Evolutionary conservation across 176 grass and related monocot species (phyloP).

Genomic region (Phragmites australis): DNA sequence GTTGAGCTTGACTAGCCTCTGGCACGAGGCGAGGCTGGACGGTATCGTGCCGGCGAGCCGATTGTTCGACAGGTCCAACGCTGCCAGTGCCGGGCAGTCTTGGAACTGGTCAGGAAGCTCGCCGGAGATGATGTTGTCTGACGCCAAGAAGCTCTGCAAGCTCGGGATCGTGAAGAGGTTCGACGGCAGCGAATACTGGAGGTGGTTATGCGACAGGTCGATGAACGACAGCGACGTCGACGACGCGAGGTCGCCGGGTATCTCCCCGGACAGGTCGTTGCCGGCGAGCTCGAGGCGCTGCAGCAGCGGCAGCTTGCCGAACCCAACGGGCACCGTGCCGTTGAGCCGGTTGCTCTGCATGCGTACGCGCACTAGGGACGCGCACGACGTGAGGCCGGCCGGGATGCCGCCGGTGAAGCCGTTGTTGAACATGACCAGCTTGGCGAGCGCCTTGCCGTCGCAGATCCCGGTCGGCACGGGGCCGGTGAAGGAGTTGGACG

Average conservation of each 20-base stretch:
- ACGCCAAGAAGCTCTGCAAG: slow-evolving; percentile 83
- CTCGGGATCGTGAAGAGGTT: slow-evolving; percentile 59
- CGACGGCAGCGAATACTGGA: slow-evolving; percentile 66
- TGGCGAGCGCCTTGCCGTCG: slow-evolving; percentile 56
- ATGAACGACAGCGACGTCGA: slow-evolving; percentile 85
- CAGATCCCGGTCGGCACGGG: slow-evolving; percentile 62
- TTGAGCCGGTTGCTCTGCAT: slow-evolving; percentile 83
- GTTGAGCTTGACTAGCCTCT: slow-evolving; percentile 78
- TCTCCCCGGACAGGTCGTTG: slow-evolving; percentile 77
- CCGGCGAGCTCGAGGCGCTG: slow-evolving; percentile 79
- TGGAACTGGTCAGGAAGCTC: slow-evolving; percentile 86
- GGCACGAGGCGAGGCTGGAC: slow-evolving; percentile 71
- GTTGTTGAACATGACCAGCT: slow-evolving; percentile 94
- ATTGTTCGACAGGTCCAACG: slow-evolving; percentile 89
- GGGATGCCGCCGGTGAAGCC: slow-evolving; percentile 73
- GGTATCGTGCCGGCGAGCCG: slow-evolving; percentile 58
- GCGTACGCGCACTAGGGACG: slow-evolving; percentile 73
- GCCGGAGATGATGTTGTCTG: slow-evolving; percentile 74
- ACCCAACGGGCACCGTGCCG: slow-evolving; percentile 59
- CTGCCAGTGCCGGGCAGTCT: slow-evolving; percentile 74
- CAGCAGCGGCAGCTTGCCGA: slow-evolving; percentile 74
- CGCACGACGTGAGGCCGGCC: slow-evolving; percentile 57
- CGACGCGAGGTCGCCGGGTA: slow-evolving; percentile 67
- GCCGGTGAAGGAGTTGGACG: slow-evolving; percentile 71
- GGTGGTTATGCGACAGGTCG: slow-evolving; percentile 75